Base-by-base conservation (phyloP, 2,329 filamentous ascomycete species). In the Aspergillus clavatus region DNA sequence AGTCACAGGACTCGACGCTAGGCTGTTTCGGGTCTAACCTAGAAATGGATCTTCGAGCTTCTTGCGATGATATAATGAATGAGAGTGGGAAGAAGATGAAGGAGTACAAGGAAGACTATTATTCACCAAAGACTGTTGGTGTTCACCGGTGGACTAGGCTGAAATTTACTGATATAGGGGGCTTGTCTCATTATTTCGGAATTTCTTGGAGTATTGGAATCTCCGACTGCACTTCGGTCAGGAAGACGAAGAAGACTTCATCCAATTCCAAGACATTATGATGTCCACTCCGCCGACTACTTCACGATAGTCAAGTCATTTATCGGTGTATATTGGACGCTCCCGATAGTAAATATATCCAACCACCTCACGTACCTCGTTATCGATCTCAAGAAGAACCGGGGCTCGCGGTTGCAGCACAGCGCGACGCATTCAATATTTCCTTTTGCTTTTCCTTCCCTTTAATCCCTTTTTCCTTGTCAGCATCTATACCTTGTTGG, bases 41-140 rank as follows among this genome's bases (percentile, higher is more conserved):
- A 47, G 43, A 41, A 36, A 16, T 44, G 45, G 43, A 38, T 38
- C 50, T 52, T 28, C 7, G 19, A 26, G 22, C 16, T 49, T 48
- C 8, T 22, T 43, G 41, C 44, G 36, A 52, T 53, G 47, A 50
- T 44, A 46, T 47, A 48, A 54, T 54, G 22, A 12, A 26, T 29
- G 18, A 43, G 49, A 43, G 47, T 33, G 11, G 29, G 11, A n/a
- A n/a, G n/a, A n/a, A n/a, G n/a, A n/a, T n/a, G n/a, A n/a, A n/a
- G n/a, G n/a, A n/a, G n/a, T n/a, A n/a, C n/a, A n/a, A n/a, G n/a
- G n/a, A n/a, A n/a, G n/a, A n/a, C n/a, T n/a, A n/a, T n/a, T n/a
- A n/a, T n/a, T n/a, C n/a, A n/a, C n/a, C n/a, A n/a, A n/a, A n/a
- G n/a, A n/a, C n/a, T n/a, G n/a, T n/a, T n/a, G n/a, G n/a, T n/a